These are phyloP conservation scores for Fraxinus ornus DNA, from an alignment of 305 asterid species.

Conservation along the genomic window DNA sequence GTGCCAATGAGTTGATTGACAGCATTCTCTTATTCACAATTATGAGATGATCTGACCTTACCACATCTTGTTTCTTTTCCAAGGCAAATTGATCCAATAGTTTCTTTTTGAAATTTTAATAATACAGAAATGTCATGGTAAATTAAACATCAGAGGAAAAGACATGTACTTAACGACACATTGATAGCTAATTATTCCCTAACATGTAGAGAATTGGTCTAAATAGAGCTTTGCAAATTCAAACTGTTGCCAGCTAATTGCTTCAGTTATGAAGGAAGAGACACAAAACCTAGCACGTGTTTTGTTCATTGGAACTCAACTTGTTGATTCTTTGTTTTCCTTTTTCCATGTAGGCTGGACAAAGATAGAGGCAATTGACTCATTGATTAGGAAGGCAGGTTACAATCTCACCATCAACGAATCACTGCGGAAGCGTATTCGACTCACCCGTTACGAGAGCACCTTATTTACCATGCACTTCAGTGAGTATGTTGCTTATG, in stretches of 20 bases:
- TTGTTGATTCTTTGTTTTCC: slow-evolving; percentile 7
- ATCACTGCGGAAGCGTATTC: slow-evolving; percentile 50
- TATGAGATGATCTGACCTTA: background rate
- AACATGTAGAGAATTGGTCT: background rate
- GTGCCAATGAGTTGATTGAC: background rate
- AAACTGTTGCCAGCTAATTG: background rate
- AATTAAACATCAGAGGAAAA: background rate
- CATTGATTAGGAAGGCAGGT: slow-evolving; percentile 82
- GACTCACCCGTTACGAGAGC: slow-evolving; percentile 89
- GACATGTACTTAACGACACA: background rate
- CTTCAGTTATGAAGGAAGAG: background rate
- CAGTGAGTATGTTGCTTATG: slow-evolving; percentile 68
- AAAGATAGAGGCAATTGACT: slow-evolving; percentile 68
- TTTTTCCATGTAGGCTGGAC: slow-evolving; percentile 66
- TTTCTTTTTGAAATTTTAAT: background rate
- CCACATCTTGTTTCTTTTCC: background rate
- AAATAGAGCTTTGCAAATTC: background rate
- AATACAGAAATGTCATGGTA: background rate
- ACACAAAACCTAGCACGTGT: background rate
- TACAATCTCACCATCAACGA: slow-evolving; percentile 64
- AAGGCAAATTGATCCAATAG: background rate
- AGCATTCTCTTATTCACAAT: background rate
- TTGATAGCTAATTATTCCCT: background rate
- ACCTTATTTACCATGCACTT: slow-evolving; percentile 77
- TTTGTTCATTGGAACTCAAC: background rate